Evolutionary conservation across 257 asterid genomes (phyloP).

Genomic region (Nicotiana undulata): DNA sequence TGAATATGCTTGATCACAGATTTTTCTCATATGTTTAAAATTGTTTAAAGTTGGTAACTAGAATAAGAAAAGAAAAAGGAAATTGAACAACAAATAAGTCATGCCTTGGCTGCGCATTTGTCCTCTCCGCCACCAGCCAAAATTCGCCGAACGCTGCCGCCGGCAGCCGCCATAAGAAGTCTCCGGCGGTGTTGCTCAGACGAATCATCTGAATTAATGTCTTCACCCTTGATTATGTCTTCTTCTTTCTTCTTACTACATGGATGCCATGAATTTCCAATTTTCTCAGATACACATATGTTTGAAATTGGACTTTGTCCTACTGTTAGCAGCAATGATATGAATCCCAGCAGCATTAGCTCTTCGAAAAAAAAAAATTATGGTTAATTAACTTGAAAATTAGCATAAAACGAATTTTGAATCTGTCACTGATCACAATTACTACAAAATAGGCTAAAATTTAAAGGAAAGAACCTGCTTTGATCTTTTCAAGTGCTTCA

Average conservation of each 20-base stretch:
- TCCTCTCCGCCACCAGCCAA: constrained; percentile 50
- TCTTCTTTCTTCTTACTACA: constrained; percentile 42
- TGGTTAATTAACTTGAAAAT: neutral
- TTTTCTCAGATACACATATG: constrained; percentile 51
- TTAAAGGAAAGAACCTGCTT: constrained; percentile 43
- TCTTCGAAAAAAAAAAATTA: constrained; percentile 21
- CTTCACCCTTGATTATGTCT: neutral
- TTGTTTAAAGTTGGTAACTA: neutral
- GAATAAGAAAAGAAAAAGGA: neutral
- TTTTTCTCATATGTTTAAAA: neutral
- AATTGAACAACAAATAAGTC: neutral
- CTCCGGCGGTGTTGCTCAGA: constrained; percentile 31
- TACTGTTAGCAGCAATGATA: constrained; percentile 79
- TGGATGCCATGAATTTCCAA: constrained; percentile 79
- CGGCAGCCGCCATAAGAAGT: constrained; percentile 30
- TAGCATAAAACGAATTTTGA: constrained; percentile 13
- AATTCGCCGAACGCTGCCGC: constrained; percentile 35
- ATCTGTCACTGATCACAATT: constrained; percentile 43
- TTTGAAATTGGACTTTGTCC: constrained; percentile 49
- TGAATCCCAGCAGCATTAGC: constrained; percentile 89
- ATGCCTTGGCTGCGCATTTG: constrained; percentile 64
- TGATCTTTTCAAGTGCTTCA: constrained; percentile 80
- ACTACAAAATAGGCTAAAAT: neutral
- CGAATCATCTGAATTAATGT: neutral
- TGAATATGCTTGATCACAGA: neutral